Evolutionary conservation across 768 basidiomycete species (phyloP), one percentile per base, ranked within the genome.

Genomic region (Amyloporia xantha): DNA sequence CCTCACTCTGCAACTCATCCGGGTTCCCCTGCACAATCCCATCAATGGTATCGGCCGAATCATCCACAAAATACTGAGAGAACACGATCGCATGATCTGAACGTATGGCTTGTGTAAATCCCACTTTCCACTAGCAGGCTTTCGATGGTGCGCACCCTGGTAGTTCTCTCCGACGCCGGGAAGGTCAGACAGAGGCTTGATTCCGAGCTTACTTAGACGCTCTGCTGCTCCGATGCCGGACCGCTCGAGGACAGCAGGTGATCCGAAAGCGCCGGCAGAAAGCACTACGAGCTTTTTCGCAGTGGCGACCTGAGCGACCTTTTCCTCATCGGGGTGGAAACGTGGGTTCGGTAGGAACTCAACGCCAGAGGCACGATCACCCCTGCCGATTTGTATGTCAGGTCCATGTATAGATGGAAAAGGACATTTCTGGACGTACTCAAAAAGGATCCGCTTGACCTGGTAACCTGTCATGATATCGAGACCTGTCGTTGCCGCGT

Each of bases 211-310:
- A 36, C 60, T 48, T 0, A 76, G 63, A 1, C 68, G 37, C 0
- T 54, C 54, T 37, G 50, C 51, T 4, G 60, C 51, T 2, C 74
- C 74, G 12, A 76, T 67, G 0, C 74, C 74, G 2, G 71, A 79
- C 2, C 81, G 68, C 56, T 82, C 77, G 5, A 84, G 69, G 20
- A 84, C 70, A 42, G 68, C 66, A 0, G 79, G 72, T 0, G 72
- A 72, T 12, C 72, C 71, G 23, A 74, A 64, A 0, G 71, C 44
- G 1, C 74, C 72, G 1, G 67, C 66, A 13, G 68, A 67, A 2
- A 75, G 41, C 0, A 75, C 62, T 5, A 75, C 67, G 5, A 74
- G 52, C 28, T 62, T 62, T 5, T 54, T 56, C 3, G 70, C 73
- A 12, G 41, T 60, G 4, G 61, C 69, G 0, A 44, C 54, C 7